phyloP scores from a whole-genome alignment of 2,329 filamentous ascomycete genomes.

The Trichoderma koningii region DNA sequence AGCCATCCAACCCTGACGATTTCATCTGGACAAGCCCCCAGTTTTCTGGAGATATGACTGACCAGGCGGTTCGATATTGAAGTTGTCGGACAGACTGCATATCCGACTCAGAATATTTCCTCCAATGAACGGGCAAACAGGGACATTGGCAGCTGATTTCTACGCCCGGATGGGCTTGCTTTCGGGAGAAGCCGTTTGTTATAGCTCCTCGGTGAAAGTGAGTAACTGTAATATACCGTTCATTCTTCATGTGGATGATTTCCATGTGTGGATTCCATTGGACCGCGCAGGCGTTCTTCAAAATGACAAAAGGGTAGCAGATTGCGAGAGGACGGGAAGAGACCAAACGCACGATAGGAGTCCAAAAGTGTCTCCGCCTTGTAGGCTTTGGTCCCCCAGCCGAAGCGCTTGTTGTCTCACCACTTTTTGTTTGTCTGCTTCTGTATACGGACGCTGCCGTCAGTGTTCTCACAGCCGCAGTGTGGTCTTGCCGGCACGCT shows the following conservation, averaged over 20 bases:
- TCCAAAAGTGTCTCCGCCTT: not conserved
- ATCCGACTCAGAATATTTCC: constrained; percentile 4
- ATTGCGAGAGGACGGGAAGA: not conserved
- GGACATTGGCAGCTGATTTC: not conserved
- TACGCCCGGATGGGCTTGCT: too few species aligned
- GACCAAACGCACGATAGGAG: not conserved
- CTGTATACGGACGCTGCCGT: not conserved
- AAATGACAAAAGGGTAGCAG: not conserved
- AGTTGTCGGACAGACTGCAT: not conserved
- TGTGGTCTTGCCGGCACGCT: not conserved
- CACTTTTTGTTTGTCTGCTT: not conserved
- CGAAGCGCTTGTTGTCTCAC: not conserved
- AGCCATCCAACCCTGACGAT: not conserved
- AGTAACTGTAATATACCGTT: not conserved
- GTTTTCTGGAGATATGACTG: not conserved
- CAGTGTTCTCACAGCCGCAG: too few species aligned
- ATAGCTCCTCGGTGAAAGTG: not conserved
- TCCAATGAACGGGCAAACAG: not conserved
- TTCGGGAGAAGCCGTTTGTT: not conserved
- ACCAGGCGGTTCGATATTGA: not conserved
- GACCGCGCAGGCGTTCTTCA: not conserved
- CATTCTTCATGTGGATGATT: not conserved
- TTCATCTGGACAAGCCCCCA: not conserved
- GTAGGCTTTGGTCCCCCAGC: not conserved
- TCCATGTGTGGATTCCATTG: not conserved